A percentile compares a stretch with the other conserved stretches of the same genome.
phyloP scores from a whole-genome alignment of 2,329 filamentous ascomycete genomes.

The Acephala macrosclerotiorum region DNA sequence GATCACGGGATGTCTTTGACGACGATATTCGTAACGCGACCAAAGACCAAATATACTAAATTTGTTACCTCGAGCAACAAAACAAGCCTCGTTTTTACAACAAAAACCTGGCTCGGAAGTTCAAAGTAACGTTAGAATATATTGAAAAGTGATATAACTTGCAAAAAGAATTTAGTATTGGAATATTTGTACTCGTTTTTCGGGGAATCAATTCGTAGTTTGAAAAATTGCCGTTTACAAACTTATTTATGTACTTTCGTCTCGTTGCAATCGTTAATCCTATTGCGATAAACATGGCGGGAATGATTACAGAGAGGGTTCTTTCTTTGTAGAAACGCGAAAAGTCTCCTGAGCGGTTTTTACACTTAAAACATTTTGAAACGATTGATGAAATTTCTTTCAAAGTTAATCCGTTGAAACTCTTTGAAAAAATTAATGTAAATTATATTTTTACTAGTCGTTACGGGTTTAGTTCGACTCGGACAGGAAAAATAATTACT shows the following conservation, averaged over 20 bases:
- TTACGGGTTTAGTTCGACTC: neutral
- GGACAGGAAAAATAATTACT: neutral
- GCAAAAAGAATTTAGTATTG: neutral
- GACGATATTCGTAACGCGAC: neutral
- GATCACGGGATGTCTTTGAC: neutral
- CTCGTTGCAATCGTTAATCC: neutral
- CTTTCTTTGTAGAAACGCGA: neutral
- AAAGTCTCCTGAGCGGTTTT: neutral
- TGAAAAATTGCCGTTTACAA: neutral
- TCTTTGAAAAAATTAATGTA: neutral
- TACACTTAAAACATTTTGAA: neutral
- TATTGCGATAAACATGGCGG: neutral
- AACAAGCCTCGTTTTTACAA: too few species aligned
- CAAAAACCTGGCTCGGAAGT: too few species aligned
- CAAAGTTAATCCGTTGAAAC: neutral
- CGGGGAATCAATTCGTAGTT: neutral
- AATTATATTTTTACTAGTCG: neutral
- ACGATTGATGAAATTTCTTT: neutral
- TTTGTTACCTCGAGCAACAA: neutral
- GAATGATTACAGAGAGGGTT: neutral
- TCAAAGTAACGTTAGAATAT: neutral
- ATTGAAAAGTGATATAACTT: neutral
- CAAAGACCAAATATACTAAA: neutral
- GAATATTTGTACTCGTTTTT: neutral
- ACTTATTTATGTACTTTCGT: neutral